These are phyloP conservation scores for Hawksworthiomyces lignivorus DNA, from an alignment of 2,329 filamentous ascomycete genomes.

Conservation along the genomic window DNA sequence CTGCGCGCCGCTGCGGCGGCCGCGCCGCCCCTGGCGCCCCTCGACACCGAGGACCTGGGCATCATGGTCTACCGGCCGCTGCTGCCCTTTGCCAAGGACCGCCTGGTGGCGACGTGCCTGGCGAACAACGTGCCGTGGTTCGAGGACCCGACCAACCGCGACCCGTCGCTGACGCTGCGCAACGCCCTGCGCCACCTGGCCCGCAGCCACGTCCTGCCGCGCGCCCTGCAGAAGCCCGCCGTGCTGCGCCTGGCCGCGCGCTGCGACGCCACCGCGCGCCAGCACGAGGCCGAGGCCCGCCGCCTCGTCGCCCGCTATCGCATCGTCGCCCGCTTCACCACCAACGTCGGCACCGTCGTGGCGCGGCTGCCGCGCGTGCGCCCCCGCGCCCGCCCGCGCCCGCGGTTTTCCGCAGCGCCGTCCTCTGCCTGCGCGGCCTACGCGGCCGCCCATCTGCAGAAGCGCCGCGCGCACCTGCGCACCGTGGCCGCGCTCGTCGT, in stretches of 20 bases:
- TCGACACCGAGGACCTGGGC: constrained; percentile 53
- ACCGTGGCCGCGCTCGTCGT: constrained; percentile 38
- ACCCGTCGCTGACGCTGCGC: constrained; percentile 66
- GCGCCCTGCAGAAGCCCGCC: constrained; percentile 57
- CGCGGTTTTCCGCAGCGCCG: neutral
- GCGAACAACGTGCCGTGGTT: constrained; percentile 65
- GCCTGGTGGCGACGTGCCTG: constrained; percentile 68
- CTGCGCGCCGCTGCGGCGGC: constrained; percentile 11
- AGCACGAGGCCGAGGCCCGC: constrained; percentile 45
- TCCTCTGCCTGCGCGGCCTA: constrained; percentile 11
- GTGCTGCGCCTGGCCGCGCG: constrained; percentile 54
- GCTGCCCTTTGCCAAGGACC: constrained; percentile 61
- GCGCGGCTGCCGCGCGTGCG: constrained; percentile 35
- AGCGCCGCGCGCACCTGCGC: constrained; percentile 29
- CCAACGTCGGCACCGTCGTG: constrained; percentile 39
- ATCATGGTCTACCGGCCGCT: constrained; percentile 62
- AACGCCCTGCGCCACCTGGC: constrained; percentile 72
- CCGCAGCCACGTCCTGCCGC: constrained; percentile 52
- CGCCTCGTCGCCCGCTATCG: constrained; percentile 42
- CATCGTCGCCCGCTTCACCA: constrained; percentile 39
- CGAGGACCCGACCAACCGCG: constrained; percentile 76
- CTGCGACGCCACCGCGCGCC: constrained; percentile 35
- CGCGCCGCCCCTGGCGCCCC: constrained; percentile 15
- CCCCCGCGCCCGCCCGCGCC: neutral
- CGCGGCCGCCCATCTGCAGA: constrained; percentile 16